Percentiles rank a stretch among this genome's conserved stretches.
These are phyloP conservation scores for Meyerozyma carpophila DNA, from an alignment of 1,139 yeast species.

Conservation along the genomic window DNA sequence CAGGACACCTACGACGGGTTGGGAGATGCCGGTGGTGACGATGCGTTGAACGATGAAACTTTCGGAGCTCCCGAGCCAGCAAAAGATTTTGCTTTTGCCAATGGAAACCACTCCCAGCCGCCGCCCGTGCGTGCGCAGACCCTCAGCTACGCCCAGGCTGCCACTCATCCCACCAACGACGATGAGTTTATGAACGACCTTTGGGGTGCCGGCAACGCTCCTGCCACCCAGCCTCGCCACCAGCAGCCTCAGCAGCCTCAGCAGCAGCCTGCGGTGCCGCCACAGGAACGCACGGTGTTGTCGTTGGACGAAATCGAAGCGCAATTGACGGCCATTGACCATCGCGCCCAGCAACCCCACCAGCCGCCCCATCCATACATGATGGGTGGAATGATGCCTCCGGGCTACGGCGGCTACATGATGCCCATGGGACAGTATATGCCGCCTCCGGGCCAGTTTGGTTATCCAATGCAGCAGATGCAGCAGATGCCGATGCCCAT, in stretches of 20 bases:
- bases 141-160: conserved; percentile 59
- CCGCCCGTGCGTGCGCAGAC: conserved; percentile 13
- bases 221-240: conserved; percentile 11
- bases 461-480: conserved; percentile 15
- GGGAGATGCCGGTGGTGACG: conserved; percentile 68
- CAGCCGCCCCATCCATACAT: conserved; percentile 23
- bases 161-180: conserved; percentile 34
- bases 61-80: conserved; percentile 68
- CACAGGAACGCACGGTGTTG: conserved; percentile 33
- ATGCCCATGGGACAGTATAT: conserved; percentile 37
- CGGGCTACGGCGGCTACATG: conserved; percentile 36
- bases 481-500: conserved; percentile 21
- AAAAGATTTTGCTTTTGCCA: conserved; percentile 72
- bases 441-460: conserved; percentile 36
- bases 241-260: conserved; percentile 10
- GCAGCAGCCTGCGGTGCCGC: conserved; percentile 6
- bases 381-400: conserved; percentile 36
- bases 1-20: conserved; percentile 83
- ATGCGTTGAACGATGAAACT: conserved; percentile 81
- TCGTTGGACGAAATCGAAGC: conserved; percentile 78
- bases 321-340: conserved; percentile 51
- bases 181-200: conserved; percentile 48
- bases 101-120: conserved; percentile 24
- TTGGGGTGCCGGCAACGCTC: conserved; percentile 41
- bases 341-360: conserved; percentile 15